Base-by-base conservation (phyloP, 1,284 basidiomycete genomes). In the Baeospora myosura region DNA sequence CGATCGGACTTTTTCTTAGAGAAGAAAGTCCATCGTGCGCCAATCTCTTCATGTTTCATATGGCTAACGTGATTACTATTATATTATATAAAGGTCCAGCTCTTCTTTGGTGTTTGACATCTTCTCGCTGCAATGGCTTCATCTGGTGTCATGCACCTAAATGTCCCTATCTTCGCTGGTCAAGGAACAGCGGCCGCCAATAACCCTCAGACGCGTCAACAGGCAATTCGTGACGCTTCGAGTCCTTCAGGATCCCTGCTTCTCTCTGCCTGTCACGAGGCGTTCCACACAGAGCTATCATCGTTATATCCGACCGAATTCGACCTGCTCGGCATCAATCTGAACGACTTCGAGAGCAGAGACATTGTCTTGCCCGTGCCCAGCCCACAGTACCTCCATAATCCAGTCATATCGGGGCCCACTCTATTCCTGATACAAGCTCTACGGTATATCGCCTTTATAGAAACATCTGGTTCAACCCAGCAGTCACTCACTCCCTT, bases 101-200 rank as follows among this genome's bases (percentile, higher is more conserved):
- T n/a, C n/a, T n/a, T n/a, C n/a, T n/a, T n/a, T n/a, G n/a, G n/a
- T n/a, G n/a, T n/a, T n/a, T n/a, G n/a, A n/a, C n/a, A n/a, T n/a
- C n/a, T n/a, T n/a, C n/a, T n/a, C n/a, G n/a, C n/a, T n/a, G n/a
- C n/a, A n/a, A n/a, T n/a, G n/a, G n/a, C n/a, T n/a, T n/a, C n/a
- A n/a, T n/a, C n/a, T n/a, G n/a, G n/a, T n/a, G n/a, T 30, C 28
- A 16, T 18, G 35, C 25, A 25, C 18, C 34, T 62, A 21, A 45
- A 60, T 45, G 50, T 78, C 35, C 74, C 72, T 6, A 53, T 78
- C 24, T 78, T 81, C 47, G 65, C 72, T 37, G 76, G 76, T 5
- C 78, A 80, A 49, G 78, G 76, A 5, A 65, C 69, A 3, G 44
- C 63, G 6, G 57, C 59, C n/a, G 43, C 58, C 10, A 60, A 58